These are phyloP conservation scores for Aspergillus sparsus DNA, from an alignment of 495 filamentous ascomycete genomes.

Conservation along the genomic window DNA sequence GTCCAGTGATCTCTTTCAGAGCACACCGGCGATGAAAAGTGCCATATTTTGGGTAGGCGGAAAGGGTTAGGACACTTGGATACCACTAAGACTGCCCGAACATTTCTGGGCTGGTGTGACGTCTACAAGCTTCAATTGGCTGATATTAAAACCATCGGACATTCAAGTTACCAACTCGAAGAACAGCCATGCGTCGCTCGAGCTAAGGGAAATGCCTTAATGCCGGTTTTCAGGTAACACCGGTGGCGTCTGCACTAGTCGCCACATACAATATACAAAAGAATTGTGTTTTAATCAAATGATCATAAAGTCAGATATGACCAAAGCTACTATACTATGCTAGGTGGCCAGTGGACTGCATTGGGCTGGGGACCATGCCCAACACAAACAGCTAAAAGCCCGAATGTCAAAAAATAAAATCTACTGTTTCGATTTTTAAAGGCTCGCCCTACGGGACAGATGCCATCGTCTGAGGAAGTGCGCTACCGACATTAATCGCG, in stretches of 20 bases:
- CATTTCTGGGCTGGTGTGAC: background rate
- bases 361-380: background rate
- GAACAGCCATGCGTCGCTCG: background rate
- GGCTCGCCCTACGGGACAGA: background rate
- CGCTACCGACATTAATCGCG: background rate
- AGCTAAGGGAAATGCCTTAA: background rate
- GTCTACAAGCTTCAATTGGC: background rate
- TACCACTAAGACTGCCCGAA: background rate
- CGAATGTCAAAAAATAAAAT: background rate
- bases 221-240: background rate
- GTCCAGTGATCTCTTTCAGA: background rate
- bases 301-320: background rate
- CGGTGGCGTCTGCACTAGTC: background rate
- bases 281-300: background rate
- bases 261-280: background rate
- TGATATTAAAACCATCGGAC: background rate
- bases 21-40: background rate
- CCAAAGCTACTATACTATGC: background rate
- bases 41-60: background rate
- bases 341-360: background rate
- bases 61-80: background rate
- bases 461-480: background rate
- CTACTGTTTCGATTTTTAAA: background rate
- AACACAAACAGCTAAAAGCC: background rate
- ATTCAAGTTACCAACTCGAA: background rate